Evolutionary conservation across 495 filamentous ascomycete genomes (phyloP).

Genomic region (Talaromyces nanjingensis): DNA sequence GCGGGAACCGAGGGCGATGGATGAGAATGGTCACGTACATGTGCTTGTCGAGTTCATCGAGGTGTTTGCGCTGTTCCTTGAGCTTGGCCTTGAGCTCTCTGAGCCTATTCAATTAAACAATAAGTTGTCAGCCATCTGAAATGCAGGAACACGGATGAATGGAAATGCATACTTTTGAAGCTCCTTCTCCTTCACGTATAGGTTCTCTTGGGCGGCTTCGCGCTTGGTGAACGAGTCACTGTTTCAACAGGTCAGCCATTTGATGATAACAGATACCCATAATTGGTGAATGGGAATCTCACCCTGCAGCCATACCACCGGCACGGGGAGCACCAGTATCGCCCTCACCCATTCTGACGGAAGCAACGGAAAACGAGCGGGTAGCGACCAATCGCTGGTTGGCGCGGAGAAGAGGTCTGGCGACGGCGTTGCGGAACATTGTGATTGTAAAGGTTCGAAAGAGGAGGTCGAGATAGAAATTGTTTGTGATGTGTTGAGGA

Average conservation of each 20-base stretch:
- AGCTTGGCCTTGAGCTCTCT: constrained; percentile 69
- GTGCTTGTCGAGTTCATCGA: constrained; percentile 75
- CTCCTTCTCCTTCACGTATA: constrained; percentile 78
- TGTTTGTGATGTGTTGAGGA: background rate
- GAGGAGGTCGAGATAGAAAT: constrained; percentile 7
- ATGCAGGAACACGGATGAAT: constrained; percentile 1
- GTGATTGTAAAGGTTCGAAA: constrained; percentile 16
- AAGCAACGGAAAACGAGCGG: constrained; percentile 57
- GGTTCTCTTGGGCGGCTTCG: constrained; percentile 80
- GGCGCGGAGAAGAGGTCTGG: constrained; percentile 48
- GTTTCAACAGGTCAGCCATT: background rate
- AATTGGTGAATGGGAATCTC: constrained; percentile 12
- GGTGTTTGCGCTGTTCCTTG: constrained; percentile 66
- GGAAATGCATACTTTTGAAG: constrained; percentile 57
- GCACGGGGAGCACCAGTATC: constrained; percentile 59
- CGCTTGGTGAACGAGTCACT: constrained; percentile 89
- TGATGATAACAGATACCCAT: background rate
- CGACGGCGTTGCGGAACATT: constrained; percentile 63
- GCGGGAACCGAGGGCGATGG: background rate
- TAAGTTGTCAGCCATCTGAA: background rate
- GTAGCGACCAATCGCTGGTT: constrained; percentile 38
- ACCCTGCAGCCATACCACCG: constrained; percentile 28
- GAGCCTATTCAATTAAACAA: constrained; percentile 32
- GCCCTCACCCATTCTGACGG: constrained; percentile 56
- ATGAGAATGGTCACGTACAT: constrained; percentile 50